A percentile compares a stretch with the other conserved stretches of the same genome.
These are phyloP conservation scores for Schizonepeta tenuifolia DNA, from an alignment of 257 asterid genomes.

Conservation along the genomic window DNA sequence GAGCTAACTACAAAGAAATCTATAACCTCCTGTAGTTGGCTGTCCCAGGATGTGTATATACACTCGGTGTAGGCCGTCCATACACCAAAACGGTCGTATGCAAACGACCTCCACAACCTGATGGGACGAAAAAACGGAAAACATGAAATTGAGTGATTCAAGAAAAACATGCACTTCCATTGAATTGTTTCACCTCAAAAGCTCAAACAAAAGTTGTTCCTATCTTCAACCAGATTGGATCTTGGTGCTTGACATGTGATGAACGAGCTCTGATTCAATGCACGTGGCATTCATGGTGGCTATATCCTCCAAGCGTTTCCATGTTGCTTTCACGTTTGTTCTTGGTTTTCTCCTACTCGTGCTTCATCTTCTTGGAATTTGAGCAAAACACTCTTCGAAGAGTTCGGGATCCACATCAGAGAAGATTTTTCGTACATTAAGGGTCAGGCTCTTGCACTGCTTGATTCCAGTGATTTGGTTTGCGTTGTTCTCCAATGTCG, in stretches of 20 bases:
- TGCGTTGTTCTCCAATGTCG: constrained; percentile 42
- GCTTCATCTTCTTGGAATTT: constrained; percentile 38
- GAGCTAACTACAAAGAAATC: too few relatives aligned
- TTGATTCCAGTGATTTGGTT: constrained; percentile 45
- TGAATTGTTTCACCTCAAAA: constrained; percentile 26
- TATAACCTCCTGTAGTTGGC: too few relatives aligned
- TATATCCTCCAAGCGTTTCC: constrained; percentile 41
- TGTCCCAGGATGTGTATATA: too few relatives aligned
- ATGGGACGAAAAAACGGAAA: too few relatives aligned
- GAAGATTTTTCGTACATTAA: constrained; percentile 43
- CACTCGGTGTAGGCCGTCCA: too few relatives aligned
- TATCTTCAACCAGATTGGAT: constrained; percentile 47
- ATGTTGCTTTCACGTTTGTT: constrained; percentile 29
- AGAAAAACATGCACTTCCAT: neutral
- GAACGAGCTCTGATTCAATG: neutral
- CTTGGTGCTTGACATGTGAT: neutral
- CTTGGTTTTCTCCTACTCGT: constrained; percentile 23
- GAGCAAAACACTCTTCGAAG: constrained; percentile 43
- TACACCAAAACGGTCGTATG: too few relatives aligned
- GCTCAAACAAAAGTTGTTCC: neutral
- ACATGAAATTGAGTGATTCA: too few relatives aligned
- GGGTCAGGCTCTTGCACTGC: constrained; percentile 45
- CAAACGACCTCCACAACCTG: too few relatives aligned
- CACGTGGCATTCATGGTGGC: neutral
- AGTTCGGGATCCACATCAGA: constrained; percentile 41